Conservation (phyloP, 73 alveolate species). For the Tetrahymena thermophila region DNA sequence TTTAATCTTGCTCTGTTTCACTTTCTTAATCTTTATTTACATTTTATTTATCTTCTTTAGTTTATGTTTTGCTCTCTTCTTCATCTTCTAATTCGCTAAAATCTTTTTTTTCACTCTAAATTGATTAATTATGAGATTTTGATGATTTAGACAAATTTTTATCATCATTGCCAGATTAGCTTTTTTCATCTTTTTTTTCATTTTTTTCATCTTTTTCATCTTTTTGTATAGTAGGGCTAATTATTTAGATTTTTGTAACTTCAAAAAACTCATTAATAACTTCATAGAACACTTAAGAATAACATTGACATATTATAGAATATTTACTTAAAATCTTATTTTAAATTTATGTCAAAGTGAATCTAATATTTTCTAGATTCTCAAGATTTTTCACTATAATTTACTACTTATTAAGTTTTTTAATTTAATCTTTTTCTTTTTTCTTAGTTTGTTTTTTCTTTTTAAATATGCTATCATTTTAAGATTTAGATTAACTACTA, state of each 20-base stretch:
- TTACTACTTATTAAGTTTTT: not conserved
- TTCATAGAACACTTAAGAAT: not conserved
- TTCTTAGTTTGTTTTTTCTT: not conserved
- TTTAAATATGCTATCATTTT: not conserved
- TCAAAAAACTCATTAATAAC: not conserved
- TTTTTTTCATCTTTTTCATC: not conserved
- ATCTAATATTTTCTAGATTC: not conserved
- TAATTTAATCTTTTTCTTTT: not conserved
- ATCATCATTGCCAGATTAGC: not conserved
- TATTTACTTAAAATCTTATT: not conserved
- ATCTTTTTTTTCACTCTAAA: not conserved
- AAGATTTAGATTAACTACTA: not conserved
- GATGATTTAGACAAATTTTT: not conserved
- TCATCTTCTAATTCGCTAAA: not conserved
- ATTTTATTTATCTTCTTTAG: not conserved
- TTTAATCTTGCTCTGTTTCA: not conserved
- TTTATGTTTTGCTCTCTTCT: not conserved
- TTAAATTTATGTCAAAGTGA: not conserved
- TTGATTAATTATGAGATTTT: not conserved
- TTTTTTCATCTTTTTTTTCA: not conserved
- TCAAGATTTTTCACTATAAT: not conserved
- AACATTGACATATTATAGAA: not conserved
- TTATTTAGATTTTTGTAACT: not conserved
- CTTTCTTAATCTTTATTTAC: not conserved
- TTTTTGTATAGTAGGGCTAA: not conserved